phyloP scores from a whole-genome alignment of 306 rosid genomes.

The Gillenia trifoliata region DNA sequence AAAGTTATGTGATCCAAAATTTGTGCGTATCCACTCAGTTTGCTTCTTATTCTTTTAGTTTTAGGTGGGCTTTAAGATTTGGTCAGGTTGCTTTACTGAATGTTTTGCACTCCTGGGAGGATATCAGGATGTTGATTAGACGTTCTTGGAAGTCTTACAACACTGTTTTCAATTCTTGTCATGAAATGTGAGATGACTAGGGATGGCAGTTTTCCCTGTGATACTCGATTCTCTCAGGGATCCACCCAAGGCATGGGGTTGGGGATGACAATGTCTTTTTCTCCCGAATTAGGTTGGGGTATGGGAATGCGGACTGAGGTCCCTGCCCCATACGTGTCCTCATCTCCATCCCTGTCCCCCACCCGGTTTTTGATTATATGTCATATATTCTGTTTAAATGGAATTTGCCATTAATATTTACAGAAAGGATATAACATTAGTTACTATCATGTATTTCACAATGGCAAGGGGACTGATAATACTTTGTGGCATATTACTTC shows the following conservation, averaged over 20 bases:
- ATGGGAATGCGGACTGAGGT: not conserved
- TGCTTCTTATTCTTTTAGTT: not conserved
- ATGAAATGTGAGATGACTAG: not conserved
- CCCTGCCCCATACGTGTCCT: not conserved
- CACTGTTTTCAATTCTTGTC: not conserved
- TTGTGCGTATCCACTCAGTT: not conserved
- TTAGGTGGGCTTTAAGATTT: not conserved
- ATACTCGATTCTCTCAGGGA: not conserved
- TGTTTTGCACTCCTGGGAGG: not conserved
- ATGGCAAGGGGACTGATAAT: not conserved
- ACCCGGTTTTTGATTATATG: not conserved
- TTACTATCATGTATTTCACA: not conserved
- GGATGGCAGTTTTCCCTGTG: not conserved
- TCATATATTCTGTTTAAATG: not conserved
- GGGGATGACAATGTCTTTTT: not conserved
- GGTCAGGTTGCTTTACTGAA: not conserved
- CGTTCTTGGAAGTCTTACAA: not conserved
- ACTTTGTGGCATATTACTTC: not conserved
- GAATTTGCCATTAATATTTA: not conserved
- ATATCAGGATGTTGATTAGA: not conserved
- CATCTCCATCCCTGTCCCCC: not conserved
- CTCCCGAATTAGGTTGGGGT: not conserved
- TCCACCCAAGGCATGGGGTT: not conserved
- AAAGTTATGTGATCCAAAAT: not conserved
- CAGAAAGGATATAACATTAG: not conserved